Base-by-base conservation (phyloP, 2,329 filamentous ascomycete genomes). In the Furcasterigmium sp. region DNA sequence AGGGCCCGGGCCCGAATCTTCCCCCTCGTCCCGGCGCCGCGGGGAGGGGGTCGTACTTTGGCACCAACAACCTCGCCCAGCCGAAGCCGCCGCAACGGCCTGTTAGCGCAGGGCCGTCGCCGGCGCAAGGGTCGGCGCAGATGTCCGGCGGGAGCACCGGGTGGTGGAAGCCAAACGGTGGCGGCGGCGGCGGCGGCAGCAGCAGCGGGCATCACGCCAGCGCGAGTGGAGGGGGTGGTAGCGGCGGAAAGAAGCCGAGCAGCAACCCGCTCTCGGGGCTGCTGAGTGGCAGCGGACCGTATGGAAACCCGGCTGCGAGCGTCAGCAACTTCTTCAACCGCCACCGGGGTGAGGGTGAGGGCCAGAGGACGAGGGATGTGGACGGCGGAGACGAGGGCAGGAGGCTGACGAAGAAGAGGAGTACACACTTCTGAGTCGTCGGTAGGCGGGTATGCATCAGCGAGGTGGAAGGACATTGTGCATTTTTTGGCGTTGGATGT, bases 321-420 rank as follows among this genome's bases (percentile, higher is more conserved):
- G 68, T 63, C 50, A 74, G 63, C 50, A 68, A 62, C 39, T 74
- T 73, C 58, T 66, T 69, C 55, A 53, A 60, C 58, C 44, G 49
- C 53, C 32, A 54, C 54, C 49, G 65, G 50, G 45, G 18, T 8
- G n/a, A 56, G 48, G 44, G 56, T 32, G 54, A 51, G 14, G 56
- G 56, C 28, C 57, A 53, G 38, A 35, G 32, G 32, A n/a, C 32
- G n/a, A 17, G 32, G 15, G 32, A 35, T n/a, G 32, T 11, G n/a
- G 32, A 35, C 8, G 32, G 64, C 46, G 55, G 69, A 50, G 61
- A 63, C 15, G 67, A 63, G 45, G 57, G 60, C 40, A 67, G 67
- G 54, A 65, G 69, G 57, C 51, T 65, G 39, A 62, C 65, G 44
- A 75, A 74, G 62, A 75, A 73, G 62, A 63, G 68, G 44, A 75